Conservation (phyloP, 495 filamentous ascomycete genomes). For the Aspergillus kassunensis region DNA sequence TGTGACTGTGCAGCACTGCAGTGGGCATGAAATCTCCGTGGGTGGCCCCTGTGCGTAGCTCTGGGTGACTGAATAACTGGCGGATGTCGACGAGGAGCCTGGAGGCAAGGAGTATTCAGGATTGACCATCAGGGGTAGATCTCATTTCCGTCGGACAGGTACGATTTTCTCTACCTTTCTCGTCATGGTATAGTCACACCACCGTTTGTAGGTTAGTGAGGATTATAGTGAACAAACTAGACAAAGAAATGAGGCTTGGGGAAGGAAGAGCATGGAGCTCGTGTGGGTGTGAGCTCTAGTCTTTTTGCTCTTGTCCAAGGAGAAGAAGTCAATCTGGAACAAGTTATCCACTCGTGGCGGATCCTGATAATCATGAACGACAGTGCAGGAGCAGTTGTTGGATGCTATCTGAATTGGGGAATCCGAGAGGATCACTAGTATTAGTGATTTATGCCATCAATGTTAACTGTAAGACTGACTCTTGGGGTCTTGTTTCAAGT, state of each 20-base stretch:
- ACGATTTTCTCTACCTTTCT: slow-evolving; percentile 2
- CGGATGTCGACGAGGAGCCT: no score
- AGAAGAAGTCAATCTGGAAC: slow-evolving; percentile 17
- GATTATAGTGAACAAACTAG: neutral
- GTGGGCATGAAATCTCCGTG: slow-evolving; percentile 4
- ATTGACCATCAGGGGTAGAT: slow-evolving; percentile 13
- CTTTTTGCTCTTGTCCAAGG: slow-evolving; percentile 5
- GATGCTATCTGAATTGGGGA: neutral
- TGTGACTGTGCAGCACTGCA: no score
- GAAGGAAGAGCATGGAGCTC: slow-evolving; percentile 14
- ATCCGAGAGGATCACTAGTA: no score
- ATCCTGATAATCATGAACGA: slow-evolving; percentile 20
- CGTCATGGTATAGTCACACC: no score
- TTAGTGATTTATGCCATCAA: no score
- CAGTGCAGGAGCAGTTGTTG: no score
- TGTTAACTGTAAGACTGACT: no score
- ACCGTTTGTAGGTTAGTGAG: neutral
- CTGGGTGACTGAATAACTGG: slow-evolving; percentile 8
- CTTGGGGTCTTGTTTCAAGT: no score
- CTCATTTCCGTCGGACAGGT: slow-evolving; percentile 14
- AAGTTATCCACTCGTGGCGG: slow-evolving; percentile 19
- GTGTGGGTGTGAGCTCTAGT: slow-evolving; percentile 14
- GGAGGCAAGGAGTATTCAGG: slow-evolving; percentile 7
- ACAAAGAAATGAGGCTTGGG: neutral
- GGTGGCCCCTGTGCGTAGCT: slow-evolving; percentile 1